Base-by-base conservation (phyloP, 192 early-diverging fungal genomes). In the Podila horticola region DNA sequence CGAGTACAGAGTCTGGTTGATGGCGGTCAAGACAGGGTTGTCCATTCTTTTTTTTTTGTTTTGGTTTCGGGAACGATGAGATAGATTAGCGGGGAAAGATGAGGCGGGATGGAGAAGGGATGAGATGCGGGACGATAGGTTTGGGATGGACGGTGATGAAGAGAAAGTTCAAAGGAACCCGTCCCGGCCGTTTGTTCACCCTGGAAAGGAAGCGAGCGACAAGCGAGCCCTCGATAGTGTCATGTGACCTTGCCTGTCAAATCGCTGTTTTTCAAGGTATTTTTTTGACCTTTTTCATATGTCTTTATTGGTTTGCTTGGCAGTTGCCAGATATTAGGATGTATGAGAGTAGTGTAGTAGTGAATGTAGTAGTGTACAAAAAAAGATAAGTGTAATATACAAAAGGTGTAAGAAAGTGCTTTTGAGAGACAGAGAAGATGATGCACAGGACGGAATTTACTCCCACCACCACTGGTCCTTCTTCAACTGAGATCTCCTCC, bases 1-100 rank as follows among this genome's bases (percentile, higher is more conserved):
- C 11, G 85, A 74, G 55, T 67, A 55, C 38, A 88, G 66, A 10
- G 87, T 88, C 36, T 84, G 83, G 64, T 85, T 86, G 62, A 86
- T 77, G 52, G 84, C 79, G 15, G 72, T 61, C 26, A 86, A 68
- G 63, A 85, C 65, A 24, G 84, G 85, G 52, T 77, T 81, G 48
- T 81, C 84, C 72, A 81, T 82, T 58, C 55, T 52, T 29, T 29
- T 58, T 30, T 28, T 41, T 59, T 50, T 13, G 55, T 38, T 58
- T 63, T 45, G 38, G 45, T 41, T 51, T 69, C 55, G 65, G 65
- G 63, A 41, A 57, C 64, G 55, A 68, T 58, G 62, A 63, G 55
- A 60, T 41, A 75, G 51, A 64, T 60, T n/a, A n/a, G 64, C 0
- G 3, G 4, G 17, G 67, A 75, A 29, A 68, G 19, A 45, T 65